Conservation (phyloP, 2,329 filamentous ascomycete species). For the Neofusicoccum sp. region DNA sequence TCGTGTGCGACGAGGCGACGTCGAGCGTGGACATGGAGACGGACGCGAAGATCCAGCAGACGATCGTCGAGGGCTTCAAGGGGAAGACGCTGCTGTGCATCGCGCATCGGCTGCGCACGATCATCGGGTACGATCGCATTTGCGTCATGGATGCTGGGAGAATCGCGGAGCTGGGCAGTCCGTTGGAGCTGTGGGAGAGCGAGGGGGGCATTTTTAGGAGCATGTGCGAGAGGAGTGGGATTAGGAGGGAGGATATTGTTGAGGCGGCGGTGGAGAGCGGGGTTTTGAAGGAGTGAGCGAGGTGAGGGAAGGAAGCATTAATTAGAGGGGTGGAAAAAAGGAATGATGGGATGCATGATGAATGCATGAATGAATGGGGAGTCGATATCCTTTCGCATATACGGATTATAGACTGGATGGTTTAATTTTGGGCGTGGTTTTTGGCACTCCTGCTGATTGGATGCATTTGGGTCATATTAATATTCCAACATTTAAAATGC, state of each 20-base stretch:
- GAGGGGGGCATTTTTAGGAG: conserved; percentile 77
- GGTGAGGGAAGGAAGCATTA: not conserved
- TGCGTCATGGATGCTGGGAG: conserved; percentile 91
- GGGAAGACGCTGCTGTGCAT: conserved; percentile 91
- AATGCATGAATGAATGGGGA: too few relatives aligned
- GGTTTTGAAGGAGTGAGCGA: not conserved
- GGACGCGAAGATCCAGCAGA: conserved; percentile 90
- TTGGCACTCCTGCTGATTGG: too few relatives aligned
- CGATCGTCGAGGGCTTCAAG: conserved; percentile 81
- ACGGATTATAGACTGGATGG: too few relatives aligned
- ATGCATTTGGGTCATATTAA: too few relatives aligned
- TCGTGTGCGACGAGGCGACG: conserved; percentile 96
- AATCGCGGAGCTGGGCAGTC: conserved; percentile 85
- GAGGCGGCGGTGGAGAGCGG: conserved; percentile 9
- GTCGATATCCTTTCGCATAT: too few relatives aligned
- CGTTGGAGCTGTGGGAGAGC: conserved; percentile 68
- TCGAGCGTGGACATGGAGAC: conserved; percentile 94
- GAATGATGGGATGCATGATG: too few relatives aligned
- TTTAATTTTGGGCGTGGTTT: too few relatives aligned
- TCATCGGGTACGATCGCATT: conserved; percentile 92
- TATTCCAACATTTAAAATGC: too few relatives aligned
- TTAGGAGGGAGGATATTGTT: conserved; percentile 53
- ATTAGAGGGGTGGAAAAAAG: not conserved
- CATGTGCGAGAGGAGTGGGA: conserved; percentile 89
- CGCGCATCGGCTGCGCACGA: conserved; percentile 87